Evolutionary conservation across 371 early-diverging fungal genomes (phyloP).

Genomic region (Mortierella sp.): DNA sequence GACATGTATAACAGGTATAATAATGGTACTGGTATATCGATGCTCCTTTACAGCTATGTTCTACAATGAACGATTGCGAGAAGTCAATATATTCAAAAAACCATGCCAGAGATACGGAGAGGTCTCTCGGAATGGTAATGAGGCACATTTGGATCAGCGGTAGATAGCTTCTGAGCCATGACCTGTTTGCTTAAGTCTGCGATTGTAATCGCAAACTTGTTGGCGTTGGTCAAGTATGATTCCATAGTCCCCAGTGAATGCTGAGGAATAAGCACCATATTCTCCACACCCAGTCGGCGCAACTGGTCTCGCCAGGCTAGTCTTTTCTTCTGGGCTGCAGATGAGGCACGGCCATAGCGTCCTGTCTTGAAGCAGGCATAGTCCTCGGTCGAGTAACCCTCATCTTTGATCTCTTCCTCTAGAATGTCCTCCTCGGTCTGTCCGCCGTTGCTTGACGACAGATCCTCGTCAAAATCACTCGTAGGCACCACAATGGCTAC

Average conservation of each 20-base stretch:
- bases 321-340: slow-evolving; percentile 33
- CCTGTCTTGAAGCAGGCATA: slow-evolving; percentile 54
- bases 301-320: slow-evolving; percentile 50
- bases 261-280: slow-evolving; percentile 45
- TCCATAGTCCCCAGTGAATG: slow-evolving; percentile 39
- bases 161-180: slow-evolving; percentile 15
- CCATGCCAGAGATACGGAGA: slow-evolving; percentile 36
- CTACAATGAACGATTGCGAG: no score
- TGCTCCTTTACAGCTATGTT: no score
- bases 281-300: slow-evolving; percentile 44
- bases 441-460: not conserved
- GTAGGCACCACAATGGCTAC: slow-evolving; percentile 50
- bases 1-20: not conserved
- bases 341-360: slow-evolving; percentile 31
- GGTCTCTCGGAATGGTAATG: slow-evolving; percentile 30
- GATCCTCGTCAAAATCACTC: slow-evolving; percentile 43
- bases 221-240: slow-evolving; percentile 32
- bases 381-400: slow-evolving; percentile 52
- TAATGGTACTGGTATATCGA: not conserved
- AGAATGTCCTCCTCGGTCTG: slow-evolving; percentile 20
- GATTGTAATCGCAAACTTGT: slow-evolving; percentile 41
- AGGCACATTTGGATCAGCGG: slow-evolving; percentile 33
- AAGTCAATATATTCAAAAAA: no score
- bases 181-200: slow-evolving; percentile 32
- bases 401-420: slow-evolving; percentile 35